Evolutionary conservation across 352 stramenopile genomes (phyloP), one percentile per base, ranked within the genome.

Genomic region (Globisporangium echinulatum): DNA sequence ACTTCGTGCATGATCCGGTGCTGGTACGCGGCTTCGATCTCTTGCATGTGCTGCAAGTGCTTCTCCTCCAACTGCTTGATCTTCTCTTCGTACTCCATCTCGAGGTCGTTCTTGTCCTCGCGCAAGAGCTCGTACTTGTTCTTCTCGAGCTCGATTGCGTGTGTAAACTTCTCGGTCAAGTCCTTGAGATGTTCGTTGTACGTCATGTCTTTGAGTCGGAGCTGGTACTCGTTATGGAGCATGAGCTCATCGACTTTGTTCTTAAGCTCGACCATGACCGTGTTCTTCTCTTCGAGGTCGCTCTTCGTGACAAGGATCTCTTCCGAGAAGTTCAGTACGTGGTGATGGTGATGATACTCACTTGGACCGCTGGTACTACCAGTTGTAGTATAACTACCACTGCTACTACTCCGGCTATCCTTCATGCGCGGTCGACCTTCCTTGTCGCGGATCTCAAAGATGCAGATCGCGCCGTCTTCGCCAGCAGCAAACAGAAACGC

Each of bases 151-250:
- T 97, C 91, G 44, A 98, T 87, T 71, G 98, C 88, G 62, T 97
- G 88, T 3, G 84, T 94, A 64, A 96, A 98, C 64, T 96, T 94
- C 54, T 97, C 89, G 4, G 82, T 96, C 43, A 96, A 65, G 59
- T 98, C 94, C 65, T 98, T 97, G 37, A 98, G 77, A 55, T 97
- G 95, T 60, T 98, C 93, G 53, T 86, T 89, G 73, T 97, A 97
- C 57, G 92, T 97, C 90, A 98, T 97, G 62, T 98, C 92, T 59
- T 97, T 97, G 14, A 98, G 73, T 10, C 93, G 81, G 25, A 98
- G 67, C 58, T 98, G 90, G 67, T 98, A 98, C 56, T 98, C 94
- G 64, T 98, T 98, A 62, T 98, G 87, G 14, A 97, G 75, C 67
- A 87, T 94, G 10, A 98, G 76, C 59, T 98, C 90, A 58, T 98